Conservation (phyloP, 2,329 filamentous ascomycete species). For the Colletotrichum phormii region DNA sequence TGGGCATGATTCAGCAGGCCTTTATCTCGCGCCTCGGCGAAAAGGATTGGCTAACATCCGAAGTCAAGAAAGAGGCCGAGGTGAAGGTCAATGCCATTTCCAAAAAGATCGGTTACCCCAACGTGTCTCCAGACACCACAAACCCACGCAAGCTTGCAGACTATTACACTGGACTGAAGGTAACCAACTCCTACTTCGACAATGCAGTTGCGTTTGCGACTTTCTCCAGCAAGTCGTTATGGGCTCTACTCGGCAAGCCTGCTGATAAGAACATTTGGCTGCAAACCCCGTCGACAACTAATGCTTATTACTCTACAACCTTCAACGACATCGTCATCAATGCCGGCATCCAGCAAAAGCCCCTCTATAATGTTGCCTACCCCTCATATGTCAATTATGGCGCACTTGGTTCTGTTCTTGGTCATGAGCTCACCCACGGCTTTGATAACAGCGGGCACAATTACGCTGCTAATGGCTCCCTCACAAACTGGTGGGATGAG, state of each 20-base stretch:
- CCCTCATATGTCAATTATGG: constrained; percentile 76
- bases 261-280: constrained; percentile 69
- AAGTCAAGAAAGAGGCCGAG: constrained; percentile 68
- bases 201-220: constrained; percentile 64
- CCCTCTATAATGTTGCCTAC: constrained; percentile 70
- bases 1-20: constrained; percentile 76
- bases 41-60: constrained; percentile 73
- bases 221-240: constrained; percentile 61
- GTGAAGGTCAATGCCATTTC: constrained; percentile 74
- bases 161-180: constrained; percentile 67
- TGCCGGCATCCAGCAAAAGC: constrained; percentile 74
- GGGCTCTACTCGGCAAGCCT: constrained; percentile 69
- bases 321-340: constrained; percentile 77
- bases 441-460: constrained; percentile 75
- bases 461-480: constrained; percentile 73
- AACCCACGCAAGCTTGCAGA: constrained; percentile 64
- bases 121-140: constrained; percentile 69
- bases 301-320: constrained; percentile 73
- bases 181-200: constrained; percentile 65
- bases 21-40: constrained; percentile 70
- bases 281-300: constrained; percentile 69
- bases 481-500: constrained; percentile 75
- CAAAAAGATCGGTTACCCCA: constrained; percentile 76
- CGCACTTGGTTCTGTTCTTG: constrained; percentile 73
- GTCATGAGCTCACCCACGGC: constrained; percentile 77